phyloP scores from a whole-genome alignment of 225 moss, liverwort and hornwort genomes.

The Bryum argenteum region DNA sequence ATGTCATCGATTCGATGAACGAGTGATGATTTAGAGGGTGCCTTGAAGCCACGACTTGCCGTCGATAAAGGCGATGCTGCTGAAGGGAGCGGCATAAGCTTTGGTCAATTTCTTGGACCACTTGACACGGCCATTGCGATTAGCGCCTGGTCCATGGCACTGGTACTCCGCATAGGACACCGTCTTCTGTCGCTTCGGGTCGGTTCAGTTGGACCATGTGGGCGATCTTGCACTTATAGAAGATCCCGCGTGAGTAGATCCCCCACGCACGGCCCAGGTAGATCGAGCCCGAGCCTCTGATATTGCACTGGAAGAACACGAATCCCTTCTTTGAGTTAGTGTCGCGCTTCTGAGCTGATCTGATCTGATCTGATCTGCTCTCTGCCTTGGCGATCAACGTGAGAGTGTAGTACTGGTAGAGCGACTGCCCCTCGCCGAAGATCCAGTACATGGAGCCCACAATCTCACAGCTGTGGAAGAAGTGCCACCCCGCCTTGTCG shows the following conservation, averaged over 20 bases:
- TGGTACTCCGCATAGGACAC: slow-evolving; percentile 21
- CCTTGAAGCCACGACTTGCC: not conserved
- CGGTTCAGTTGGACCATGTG: slow-evolving; percentile 27
- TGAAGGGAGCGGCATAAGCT: not conserved
- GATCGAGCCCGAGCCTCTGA: slow-evolving; percentile 10
- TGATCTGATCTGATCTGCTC: slow-evolving; percentile 17
- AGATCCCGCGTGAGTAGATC: slow-evolving; percentile 24
- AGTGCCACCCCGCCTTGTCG: slow-evolving; percentile 17
- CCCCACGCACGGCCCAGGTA: no score
- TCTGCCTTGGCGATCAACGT: slow-evolving; percentile 13
- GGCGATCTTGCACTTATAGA: slow-evolving; percentile 27
- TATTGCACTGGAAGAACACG: slow-evolving; percentile 15
- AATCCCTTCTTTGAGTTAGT: not conserved
- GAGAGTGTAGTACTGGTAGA: slow-evolving; percentile 23
- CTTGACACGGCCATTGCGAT: not conserved
- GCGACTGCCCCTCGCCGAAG: slow-evolving; percentile 18
- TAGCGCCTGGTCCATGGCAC: slow-evolving; percentile 6
- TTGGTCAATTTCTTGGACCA: slow-evolving; percentile 22
- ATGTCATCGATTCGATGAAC: no score
- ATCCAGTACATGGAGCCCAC: slow-evolving; percentile 23
- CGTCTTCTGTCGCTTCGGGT: slow-evolving; percentile 17
- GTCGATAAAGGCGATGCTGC: slow-evolving; percentile 1
- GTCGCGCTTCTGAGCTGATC: slow-evolving; percentile 20
- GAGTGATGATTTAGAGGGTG: not conserved
- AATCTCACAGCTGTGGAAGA: slow-evolving; percentile 23